Base-by-base conservation (phyloP, 2,329 filamentous ascomycete genomes). In the Claviceps fusiformis region DNA sequence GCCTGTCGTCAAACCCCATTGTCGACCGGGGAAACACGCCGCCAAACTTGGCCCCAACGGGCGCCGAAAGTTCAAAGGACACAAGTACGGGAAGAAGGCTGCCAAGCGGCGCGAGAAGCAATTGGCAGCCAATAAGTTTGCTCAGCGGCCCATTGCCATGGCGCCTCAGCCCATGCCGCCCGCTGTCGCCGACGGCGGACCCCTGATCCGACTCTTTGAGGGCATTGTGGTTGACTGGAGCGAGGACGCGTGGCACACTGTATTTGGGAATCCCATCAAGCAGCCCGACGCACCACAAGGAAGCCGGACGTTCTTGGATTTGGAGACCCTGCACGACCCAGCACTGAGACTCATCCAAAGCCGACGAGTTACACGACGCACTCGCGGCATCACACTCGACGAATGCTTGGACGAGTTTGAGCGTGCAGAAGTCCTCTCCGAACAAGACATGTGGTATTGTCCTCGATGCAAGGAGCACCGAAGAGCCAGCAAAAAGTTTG, bases 371-470 rank as follows among this genome's bases (percentile, higher is more conserved):
- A 77, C 66, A 33, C 71, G 71, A 15, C 65, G 67, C 11, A 70
- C 68, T 24, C 64, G 83, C 54, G 93, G 93, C 33, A 85, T 96
- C 60, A 85, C 83, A 0, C 77, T 98, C 5, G 86, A 93, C 27
- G 90, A 96, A 62, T 98, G 93, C 66, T 80, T 98, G 54, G 86
- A 91, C 57, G 93, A 97, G 69, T 97, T 95, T 62, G 89, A 93
- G 65, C 92, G 92, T 67, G 87, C 91, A 57, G 93, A 98, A 70
- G 83, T 95, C 15, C 75, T 98, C 5, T 96, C 92, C 0, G 89
- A 96, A 67, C 87, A 95, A 65, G 95, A 98, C 67, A 92, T 89
- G 57, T 98, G 93, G 93, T 97, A 95, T 67, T 98, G 93, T 66
- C 92, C 89, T 55, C 82, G 89, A 35, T 98, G 93, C 77, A 97